Evolutionary conservation across 106 monocot genomes (phyloP).

Genomic region (Posidonia australis): DNA sequence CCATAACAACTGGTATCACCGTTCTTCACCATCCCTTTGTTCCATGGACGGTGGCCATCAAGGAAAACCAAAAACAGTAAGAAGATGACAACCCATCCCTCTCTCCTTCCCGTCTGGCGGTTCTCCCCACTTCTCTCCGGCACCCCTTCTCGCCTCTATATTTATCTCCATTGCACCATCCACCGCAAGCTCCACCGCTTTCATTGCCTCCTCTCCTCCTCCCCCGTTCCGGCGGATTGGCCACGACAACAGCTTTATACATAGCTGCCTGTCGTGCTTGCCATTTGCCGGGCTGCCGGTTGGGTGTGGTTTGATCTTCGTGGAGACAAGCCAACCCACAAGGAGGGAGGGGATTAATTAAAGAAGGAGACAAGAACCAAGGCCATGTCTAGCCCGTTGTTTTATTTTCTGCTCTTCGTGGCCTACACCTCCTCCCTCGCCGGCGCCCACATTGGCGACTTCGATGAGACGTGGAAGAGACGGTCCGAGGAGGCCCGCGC

Average conservation of each 20-base stretch:
- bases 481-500: constrained; percentile 15
- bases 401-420: background rate
- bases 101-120: background rate
- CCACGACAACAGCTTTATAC: too few species aligned
- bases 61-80: background rate
- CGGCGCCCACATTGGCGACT: constrained; percentile 14
- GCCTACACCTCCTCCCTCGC: background rate
- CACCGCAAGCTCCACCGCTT: too few species aligned
- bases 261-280: too few species aligned
- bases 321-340: background rate
- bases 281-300: background rate
- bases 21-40: too few species aligned
- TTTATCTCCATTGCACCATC: background rate
- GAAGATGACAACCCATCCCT: background rate
- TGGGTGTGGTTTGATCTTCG: background rate
- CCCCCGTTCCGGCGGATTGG: background rate
- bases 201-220: background rate
- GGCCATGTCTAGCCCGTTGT: background rate
- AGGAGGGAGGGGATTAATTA: too few species aligned
- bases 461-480: constrained; percentile 43
- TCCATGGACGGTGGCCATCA: background rate
- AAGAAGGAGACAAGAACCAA: too few species aligned
- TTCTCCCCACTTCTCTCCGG: constrained; percentile 4
- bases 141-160: background rate
- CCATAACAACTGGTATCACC: too few species aligned